Base-by-base conservation (phyloP, 805 yeast genomes). In the Wickerhamomyces silvicola region DNA sequence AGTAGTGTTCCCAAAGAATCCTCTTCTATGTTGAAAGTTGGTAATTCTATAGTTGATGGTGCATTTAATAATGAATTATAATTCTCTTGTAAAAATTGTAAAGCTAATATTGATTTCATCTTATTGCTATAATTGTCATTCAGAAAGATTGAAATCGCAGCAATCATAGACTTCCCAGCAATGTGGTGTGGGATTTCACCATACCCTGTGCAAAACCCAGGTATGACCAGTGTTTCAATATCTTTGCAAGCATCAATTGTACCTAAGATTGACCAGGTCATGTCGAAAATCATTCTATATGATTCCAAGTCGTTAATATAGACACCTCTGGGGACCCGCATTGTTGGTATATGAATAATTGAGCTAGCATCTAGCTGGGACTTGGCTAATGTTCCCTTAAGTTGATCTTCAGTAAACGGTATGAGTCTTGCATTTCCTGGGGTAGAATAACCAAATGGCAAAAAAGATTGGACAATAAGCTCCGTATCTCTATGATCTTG, bases 141-240 rank as follows among this genome's bases (percentile, higher is more conserved):
- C 17, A 31, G 30, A 33, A 47, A 60, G 1, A 61, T 44, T 0
- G 46, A 34, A 6, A 61, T 50, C 1, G 66, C 65, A 4, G 55
- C 50, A 9, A 62, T 32, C 64, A 62, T 63, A 2, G 61, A 47
- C 27, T 48, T 44, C 1, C 59, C 56, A 14, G 59, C 63, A 4
- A 60, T 13, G 3, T 50, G 47, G 4, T 36, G 22, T 1, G 63
- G 60, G 2, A 62, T 31, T 2, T 43, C 47, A 1, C 69, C 69
- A 36, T 51, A 63, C 1, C 69, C 69, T 1, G 69, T 59, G 2
- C 62, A 68, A 8, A 64, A 29, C 1, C 66, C 67, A 0, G 68
- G 56, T n/a, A 64, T 22, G 0, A 64, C 32, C 4, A 59, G 12
- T 1, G 54, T 45, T 1, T 27, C 22, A 12, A 16, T 10, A 12